Evolutionary conservation across 176 grass and related monocot species (phyloP).

Genomic region (Guadua angustifolia): DNA sequence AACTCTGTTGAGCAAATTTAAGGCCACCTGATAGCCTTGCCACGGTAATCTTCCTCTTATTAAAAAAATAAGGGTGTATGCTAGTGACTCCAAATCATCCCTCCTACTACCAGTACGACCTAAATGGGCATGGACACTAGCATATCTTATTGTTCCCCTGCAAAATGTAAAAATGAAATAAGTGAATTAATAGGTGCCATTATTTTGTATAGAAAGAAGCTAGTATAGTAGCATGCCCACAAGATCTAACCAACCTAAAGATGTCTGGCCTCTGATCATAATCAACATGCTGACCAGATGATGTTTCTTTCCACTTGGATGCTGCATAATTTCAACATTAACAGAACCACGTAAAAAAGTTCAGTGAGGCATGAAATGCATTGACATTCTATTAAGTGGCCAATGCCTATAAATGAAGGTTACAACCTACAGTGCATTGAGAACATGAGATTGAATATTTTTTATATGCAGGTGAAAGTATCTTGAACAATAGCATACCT

Average conservation of each 20-base stretch:
- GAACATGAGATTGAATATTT: slow-evolving; percentile 18
- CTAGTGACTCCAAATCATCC: slow-evolving; percentile 91
- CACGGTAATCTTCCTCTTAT: slow-evolving; percentile 86
- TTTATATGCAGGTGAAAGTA: slow-evolving; percentile 1
- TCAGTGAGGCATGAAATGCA: slow-evolving; percentile 11
- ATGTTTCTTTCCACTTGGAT: slow-evolving; percentile 70
- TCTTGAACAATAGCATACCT: slow-evolving; percentile 52
- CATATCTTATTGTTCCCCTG: slow-evolving; percentile 92
- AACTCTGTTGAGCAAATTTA: slow-evolving; percentile 18
- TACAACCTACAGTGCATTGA: neutral
- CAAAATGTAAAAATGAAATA: slow-evolving; percentile 47
- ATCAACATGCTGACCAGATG: slow-evolving; percentile 68
- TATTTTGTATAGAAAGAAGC: slow-evolving; percentile 38
- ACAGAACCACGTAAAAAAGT: slow-evolving; percentile 7
- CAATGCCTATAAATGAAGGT: slow-evolving; percentile 3
- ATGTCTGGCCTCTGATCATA: slow-evolving; percentile 93
- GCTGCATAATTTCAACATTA: slow-evolving; percentile 63
- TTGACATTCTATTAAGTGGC: neutral
- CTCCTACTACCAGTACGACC: slow-evolving; percentile 85
- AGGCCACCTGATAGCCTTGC: slow-evolving; percentile 91
- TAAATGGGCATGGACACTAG: slow-evolving; percentile 92
- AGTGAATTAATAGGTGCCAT: neutral
- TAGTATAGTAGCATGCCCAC: slow-evolving; percentile 23
- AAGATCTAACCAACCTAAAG: slow-evolving; percentile 65
- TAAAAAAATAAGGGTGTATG: slow-evolving; percentile 88